Evolutionary conservation across 2,329 filamentous ascomycete species (phyloP), one percentile per base, ranked within the genome.

Genomic region (Alternaria burnsii): DNA sequence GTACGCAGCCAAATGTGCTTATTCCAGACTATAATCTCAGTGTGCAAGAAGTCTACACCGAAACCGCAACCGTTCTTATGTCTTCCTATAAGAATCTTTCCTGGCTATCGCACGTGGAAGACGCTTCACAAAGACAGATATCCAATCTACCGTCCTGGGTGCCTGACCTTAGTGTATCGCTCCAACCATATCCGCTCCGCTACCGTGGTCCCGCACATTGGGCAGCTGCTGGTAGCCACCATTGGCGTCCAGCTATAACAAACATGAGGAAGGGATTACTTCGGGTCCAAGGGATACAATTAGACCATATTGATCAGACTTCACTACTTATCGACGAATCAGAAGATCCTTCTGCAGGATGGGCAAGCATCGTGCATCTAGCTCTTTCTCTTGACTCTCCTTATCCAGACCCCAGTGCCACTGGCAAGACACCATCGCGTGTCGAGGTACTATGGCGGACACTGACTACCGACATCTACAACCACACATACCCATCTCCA

Each of bases 381-480:
- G 63, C 66, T 2, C 44, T 72, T 1, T 63, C 65, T 5, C 59
- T 73, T 7, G 50, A 66, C 10, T 54, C 61, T 4, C 63, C 65
- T 7, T 73, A 72, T 50, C 68, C 66, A 3, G 59, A 54, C 18
- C 55, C 56, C 6, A 52, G 22, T 9, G 43, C 36, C 3, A 60
- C 40, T 16, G 54, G 44, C 1, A 53, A 61, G 10, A 30, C 12
- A 2, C 68, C 61, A 11, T 66, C 68, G 5, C 66, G 69, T 10
- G 52, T 74, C 12, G 69, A 74, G 51, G 54, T 72, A 20, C 55
- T 72, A 0, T 73, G 69, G 71, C 50, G 68, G 22, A 72, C 70
- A 12, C 44, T 73, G 6, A 71, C 66, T 18, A 74, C 68, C 4
- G 63, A 73, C 51, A 71, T 64, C 14, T 74, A 72, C 43, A 56